Conservation (phyloP, 306 rosid genomes). For the Morella rubra region DNA sequence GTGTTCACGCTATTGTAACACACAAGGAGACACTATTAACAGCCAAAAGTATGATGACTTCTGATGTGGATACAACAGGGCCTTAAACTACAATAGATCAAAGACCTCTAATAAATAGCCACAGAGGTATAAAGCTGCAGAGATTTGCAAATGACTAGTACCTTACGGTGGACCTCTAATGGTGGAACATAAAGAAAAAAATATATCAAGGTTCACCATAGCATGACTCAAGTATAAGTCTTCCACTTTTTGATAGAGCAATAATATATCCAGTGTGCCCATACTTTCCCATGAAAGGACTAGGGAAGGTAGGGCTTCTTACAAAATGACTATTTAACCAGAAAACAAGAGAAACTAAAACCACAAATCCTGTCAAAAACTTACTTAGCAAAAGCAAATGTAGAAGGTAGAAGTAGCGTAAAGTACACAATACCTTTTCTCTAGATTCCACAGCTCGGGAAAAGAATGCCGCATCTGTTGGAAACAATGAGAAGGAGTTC, state of each 20-base stretch:
- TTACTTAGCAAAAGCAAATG: slow-evolving; percentile 10
- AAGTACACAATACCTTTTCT: slow-evolving; percentile 56
- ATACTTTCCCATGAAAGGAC: not conserved
- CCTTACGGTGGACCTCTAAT: not conserved
- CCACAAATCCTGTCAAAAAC: not conserved
- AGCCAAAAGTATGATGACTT: not conserved
- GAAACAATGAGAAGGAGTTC: slow-evolving; percentile 21
- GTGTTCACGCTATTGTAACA: not conserved
- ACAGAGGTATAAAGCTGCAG: no score
- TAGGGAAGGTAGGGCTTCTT: not conserved
- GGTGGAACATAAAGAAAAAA: not conserved
- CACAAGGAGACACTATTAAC: not conserved
- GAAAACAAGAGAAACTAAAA: not conserved
- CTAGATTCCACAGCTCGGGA: slow-evolving; percentile 85
- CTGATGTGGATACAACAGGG: not conserved
- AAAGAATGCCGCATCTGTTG: slow-evolving; percentile 70
- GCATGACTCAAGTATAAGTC: not conserved
- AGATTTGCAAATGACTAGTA: no score
- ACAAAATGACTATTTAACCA: not conserved
- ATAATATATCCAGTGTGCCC: not conserved
- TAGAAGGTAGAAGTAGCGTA: slow-evolving; percentile 13
- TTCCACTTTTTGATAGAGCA: not conserved
- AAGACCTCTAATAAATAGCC: no score
- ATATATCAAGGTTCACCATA: not conserved
- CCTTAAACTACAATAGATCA: no score